phyloP scores from a whole-genome alignment of 2,329 filamentous ascomycete species.

The Fusarium cicatricum region DNA sequence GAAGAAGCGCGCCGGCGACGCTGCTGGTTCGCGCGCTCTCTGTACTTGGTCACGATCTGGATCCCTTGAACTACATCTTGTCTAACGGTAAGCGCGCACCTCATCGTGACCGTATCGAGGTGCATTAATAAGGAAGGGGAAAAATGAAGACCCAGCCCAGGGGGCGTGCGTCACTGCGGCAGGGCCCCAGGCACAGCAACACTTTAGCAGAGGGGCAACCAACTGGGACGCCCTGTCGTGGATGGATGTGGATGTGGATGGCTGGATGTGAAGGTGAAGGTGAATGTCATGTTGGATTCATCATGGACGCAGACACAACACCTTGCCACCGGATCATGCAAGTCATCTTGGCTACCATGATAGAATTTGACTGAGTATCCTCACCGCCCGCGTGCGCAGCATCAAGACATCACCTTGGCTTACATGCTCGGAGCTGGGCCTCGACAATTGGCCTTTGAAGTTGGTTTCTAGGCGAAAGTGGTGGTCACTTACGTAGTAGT shows the following conservation, averaged over 20 bases:
- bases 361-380: conserved; percentile 11
- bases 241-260: conserved; percentile 14
- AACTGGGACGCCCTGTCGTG: conserved; percentile 3
- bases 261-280: not conserved
- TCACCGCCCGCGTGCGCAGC: not conserved
- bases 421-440: conserved; percentile 9
- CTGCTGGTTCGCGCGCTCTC: too few species aligned
- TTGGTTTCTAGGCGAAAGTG: conserved; percentile 20
- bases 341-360: conserved; percentile 14
- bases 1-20: not conserved
- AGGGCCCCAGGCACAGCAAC: conserved; percentile 14
- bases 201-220: conserved; percentile 12
- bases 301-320: conserved; percentile 5
- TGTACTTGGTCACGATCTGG: too few species aligned
- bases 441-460: conserved; percentile 21
- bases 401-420: conserved; percentile 9
- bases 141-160: conserved; percentile 4
- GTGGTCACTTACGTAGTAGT: not conserved
- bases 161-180: not conserved
- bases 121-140: not conserved
- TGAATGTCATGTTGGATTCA: not conserved
- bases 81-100: too few species aligned
- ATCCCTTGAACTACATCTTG: too few species aligned
- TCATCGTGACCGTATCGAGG: not conserved
- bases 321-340: conserved; percentile 14